Percentiles rank a stretch among this genome's conserved stretches.
Evolutionary conservation across 1,284 basidiomycete species (phyloP).

Genomic region (Hemileia vastatrix): DNA sequence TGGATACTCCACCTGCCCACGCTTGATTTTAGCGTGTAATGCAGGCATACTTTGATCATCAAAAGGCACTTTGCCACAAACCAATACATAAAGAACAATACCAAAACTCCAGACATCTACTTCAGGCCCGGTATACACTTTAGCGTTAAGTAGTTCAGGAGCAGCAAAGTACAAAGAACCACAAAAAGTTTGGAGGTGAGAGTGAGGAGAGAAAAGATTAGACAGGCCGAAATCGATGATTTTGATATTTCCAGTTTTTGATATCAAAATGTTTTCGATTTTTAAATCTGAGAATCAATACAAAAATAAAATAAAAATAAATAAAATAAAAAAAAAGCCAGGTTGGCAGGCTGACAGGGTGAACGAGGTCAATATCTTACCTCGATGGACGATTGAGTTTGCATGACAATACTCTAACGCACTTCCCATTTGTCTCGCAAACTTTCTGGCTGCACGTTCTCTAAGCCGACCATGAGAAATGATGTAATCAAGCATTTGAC

Average conservation of each 20-base stretch:
- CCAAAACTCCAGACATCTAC: constrained; percentile 99
- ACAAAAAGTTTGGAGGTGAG: constrained; percentile 86
- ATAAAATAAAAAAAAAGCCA: not conserved
- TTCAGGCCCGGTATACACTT: constrained; percentile 91
- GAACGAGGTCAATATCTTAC: constrained; percentile 30
- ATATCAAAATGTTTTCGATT: constrained; percentile 99
- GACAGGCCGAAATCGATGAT: constrained; percentile 99
- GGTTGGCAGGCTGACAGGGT: not conserved
- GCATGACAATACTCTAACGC: constrained; percentile 94
- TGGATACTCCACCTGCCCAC: constrained; percentile 91
- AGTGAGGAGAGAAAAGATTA: constrained; percentile 80
- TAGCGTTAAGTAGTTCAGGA: constrained; percentile 90
- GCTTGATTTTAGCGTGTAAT: constrained; percentile 96
- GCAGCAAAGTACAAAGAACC: constrained; percentile 97
- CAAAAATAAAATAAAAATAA: not conserved
- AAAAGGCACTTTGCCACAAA: constrained; percentile 97
- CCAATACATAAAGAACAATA: constrained; percentile 91
- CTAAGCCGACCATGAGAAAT: constrained; percentile 93
- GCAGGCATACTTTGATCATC: constrained; percentile 99
- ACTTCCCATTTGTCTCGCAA: constrained; percentile 89
- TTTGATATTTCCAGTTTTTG: constrained; percentile 97
- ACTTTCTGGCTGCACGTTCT: constrained; percentile 90
- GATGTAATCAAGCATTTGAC: constrained; percentile 99
- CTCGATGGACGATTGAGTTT: constrained; percentile 91
- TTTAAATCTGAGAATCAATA: constrained; percentile 62